Evolutionary conservation across 192 early-diverging fungal species (phyloP).

Genomic region (Linnemannia exigua): DNA sequence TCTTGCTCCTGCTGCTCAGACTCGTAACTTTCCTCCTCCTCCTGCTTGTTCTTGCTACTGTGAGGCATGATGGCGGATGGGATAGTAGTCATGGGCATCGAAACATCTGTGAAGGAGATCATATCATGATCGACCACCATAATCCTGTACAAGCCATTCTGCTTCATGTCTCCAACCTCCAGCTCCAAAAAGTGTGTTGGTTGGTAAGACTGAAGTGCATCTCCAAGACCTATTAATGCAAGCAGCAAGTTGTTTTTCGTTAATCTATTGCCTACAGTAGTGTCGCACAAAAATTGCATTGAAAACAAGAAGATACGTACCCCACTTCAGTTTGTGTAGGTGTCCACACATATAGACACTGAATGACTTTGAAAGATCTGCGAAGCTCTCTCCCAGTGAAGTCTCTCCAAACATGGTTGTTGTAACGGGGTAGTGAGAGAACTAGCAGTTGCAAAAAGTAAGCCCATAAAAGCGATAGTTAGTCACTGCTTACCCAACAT

Average conservation of each 20-base stretch:
- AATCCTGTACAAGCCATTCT: conserved; percentile 88
- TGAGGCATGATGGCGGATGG: conserved; percentile 62
- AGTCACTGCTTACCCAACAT: not conserved
- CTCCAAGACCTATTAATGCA: conserved; percentile 59
- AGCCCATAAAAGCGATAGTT: conserved; percentile 12
- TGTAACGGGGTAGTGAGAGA: conserved; percentile 85
- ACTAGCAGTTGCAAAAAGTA: conserved; percentile 55
- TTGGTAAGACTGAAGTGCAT: conserved; percentile 76
- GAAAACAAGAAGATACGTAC: conserved; percentile 15
- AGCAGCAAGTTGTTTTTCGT: not conserved
- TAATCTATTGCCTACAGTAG: not conserved
- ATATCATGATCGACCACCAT: conserved; percentile 91
- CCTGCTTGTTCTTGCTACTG: not conserved
- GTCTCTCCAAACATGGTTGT: conserved; percentile 82
- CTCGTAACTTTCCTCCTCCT: not conserved
- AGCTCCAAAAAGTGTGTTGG: conserved; percentile 81
- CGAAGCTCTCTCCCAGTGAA: conserved; percentile 69
- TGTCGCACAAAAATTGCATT: not conserved
- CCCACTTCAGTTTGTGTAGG: conserved; percentile 80
- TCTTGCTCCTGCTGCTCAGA: conserved; percentile 3
- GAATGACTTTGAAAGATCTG: conserved; percentile 68
- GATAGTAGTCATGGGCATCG: conserved; percentile 71
- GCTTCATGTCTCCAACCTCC: conserved; percentile 93
- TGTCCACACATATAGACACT: conserved; percentile 92
- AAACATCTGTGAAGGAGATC: conserved; percentile 83